Conservation (phyloP, 768 basidiomycete genomes). For the Phaffia australis region DNA sequence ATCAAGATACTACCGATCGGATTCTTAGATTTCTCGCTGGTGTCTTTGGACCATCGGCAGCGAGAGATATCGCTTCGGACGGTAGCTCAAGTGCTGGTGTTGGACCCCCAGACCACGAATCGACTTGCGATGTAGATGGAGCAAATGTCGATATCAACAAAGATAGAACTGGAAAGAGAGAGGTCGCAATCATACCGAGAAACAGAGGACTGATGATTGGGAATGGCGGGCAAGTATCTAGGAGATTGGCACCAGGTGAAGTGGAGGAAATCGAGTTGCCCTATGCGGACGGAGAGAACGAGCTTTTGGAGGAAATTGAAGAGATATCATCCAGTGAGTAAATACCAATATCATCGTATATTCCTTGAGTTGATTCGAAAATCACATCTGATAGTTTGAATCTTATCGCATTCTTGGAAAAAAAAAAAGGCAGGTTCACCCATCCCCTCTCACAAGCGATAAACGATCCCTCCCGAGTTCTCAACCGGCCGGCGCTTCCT, state of each 20-base stretch:
- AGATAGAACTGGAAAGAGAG: slow-evolving; percentile 7
- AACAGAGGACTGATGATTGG: slow-evolving; percentile 22
- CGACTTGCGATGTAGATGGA: neutral
- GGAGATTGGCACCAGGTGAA: neutral
- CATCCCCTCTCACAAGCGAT: too few species aligned
- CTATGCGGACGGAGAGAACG: slow-evolving; percentile 8
- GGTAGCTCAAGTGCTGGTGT: neutral
- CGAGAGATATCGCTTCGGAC: slow-evolving; percentile 23
- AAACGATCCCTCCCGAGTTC: neutral
- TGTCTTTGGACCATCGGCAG: slow-evolving; percentile 49
- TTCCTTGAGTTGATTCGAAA: neutral
- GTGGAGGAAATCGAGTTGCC: slow-evolving; percentile 15
- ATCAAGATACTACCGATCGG: slow-evolving; percentile 89
- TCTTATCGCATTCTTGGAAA: too few species aligned
- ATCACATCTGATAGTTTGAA: too few species aligned
- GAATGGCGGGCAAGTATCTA: slow-evolving; percentile 1
- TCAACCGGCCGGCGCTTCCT: neutral
- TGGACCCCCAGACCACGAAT: neutral
- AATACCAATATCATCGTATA: neutral
- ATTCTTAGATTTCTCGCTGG: slow-evolving; percentile 91
- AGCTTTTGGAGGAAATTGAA: slow-evolving; percentile 15
- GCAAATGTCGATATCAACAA: neutral
- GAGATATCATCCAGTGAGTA: slow-evolving; percentile 24
- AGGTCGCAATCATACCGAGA: slow-evolving; percentile 1
- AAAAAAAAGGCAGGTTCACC: too few species aligned